Base-by-base conservation (phyloP, 1,284 basidiomycete genomes). In the Rhodotorula sp. region DNA sequence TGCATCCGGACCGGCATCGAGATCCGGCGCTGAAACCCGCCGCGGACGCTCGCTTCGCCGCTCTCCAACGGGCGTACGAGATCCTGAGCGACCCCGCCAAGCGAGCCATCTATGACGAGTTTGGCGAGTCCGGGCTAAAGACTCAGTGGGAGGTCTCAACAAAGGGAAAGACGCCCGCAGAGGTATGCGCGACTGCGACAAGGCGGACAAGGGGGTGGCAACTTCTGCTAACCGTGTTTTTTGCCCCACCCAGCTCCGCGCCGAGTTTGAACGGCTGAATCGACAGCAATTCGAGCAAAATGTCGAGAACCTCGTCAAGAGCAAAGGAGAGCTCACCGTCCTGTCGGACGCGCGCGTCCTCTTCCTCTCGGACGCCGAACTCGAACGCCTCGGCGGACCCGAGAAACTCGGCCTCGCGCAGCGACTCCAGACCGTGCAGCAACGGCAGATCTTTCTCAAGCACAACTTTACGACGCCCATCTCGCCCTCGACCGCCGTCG, bases 1-100 rank as follows among this genome's bases (percentile, higher is more conserved):
- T 91, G 69, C 91, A 93, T 77, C 91, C 91, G 5, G 91, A 93
- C 84, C 92, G 89, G 78, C 90, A 92, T 73, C 84, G 82, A n/a
- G 86, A 87, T 76, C 84, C 86, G 64, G 78, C 80, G 7, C 82
- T 84, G 69, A 88, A 87, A 79, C 84, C 82, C 50, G 84, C 86
- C 1, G 90, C 91, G 3, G 85, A 86, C 38, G 83, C 85, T 59
- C 84, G 85, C 62, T 92, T 92, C 75, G 83, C 90, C 38, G 86
- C 89, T 77, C 84, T 93, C 23, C 90, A 91, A 74, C 88, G 88
- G 74, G 89, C 74, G 8, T 76, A 67, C 57, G 81, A 82, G 69
- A 78, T 91, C 49, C 81, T 93, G 49, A 89, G 87, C 49, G 89
- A 93, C 78, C 86, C 88, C 26, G 88, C 91, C 78, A 84, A 87